Percentiles rank a stretch among this genome's conserved stretches.
Evolutionary conservation across 78 protist species (phyloP).

Genomic region (Isochrysis galbana): DNA sequence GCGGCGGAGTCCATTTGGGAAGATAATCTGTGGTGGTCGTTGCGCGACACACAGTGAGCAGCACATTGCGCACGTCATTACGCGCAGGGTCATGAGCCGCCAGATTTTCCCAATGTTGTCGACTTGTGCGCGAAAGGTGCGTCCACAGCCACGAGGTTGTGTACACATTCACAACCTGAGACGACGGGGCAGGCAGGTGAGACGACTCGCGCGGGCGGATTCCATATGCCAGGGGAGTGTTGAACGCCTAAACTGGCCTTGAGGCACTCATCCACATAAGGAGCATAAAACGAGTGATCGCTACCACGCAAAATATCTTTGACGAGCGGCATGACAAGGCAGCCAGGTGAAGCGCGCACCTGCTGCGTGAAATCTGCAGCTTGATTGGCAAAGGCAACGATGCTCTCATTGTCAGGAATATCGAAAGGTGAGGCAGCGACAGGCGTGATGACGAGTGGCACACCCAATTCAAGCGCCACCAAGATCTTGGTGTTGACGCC

Average conservation of each 20-base stretch:
- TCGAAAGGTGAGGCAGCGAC: slow-evolving; percentile 1
- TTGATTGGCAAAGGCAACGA: not conserved
- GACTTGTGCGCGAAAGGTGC: not conserved
- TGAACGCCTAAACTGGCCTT: too few relatives aligned
- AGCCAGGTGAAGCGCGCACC: too few relatives aligned
- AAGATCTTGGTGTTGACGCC: not conserved
- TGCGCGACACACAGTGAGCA: not conserved
- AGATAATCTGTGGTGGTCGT: not conserved
- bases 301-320: too few relatives aligned
- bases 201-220: too few relatives aligned
- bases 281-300: too few relatives aligned
- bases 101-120: not conserved
- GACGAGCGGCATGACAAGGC: too few relatives aligned
- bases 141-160: slow-evolving; percentile 11
- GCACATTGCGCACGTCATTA: not conserved
- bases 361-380: not conserved
- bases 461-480: not conserved
- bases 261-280: too few relatives aligned
- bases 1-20: not conserved
- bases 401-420: not conserved
- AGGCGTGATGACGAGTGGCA: not conserved
- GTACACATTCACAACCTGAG: not conserved
- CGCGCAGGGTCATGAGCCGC: slow-evolving; percentile 17
- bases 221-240: too few relatives aligned
- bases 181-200: too few relatives aligned